Evolutionary conservation across 2,329 filamentous ascomycete species (phyloP), one percentile per base, ranked within the genome.

Genomic region (Fusarium pininemorale): DNA sequence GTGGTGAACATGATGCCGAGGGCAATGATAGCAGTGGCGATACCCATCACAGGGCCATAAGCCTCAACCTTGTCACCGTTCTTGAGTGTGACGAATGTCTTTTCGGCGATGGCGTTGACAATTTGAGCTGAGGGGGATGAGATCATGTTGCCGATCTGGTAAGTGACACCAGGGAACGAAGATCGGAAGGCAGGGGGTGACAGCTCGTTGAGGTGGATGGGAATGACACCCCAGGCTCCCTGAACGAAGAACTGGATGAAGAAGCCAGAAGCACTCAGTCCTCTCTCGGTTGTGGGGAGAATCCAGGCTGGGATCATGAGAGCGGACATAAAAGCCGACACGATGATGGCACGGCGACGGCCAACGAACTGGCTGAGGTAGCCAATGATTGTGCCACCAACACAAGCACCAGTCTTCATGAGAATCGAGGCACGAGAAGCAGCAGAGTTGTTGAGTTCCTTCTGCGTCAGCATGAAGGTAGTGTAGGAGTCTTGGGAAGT

Each of bases 401-500:
- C 89, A 75, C 92, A 93, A 48, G 93, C 92, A 32, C 93, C 93
- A 3, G 88, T 90, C 83, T 95, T 95, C 91, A 94, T 94, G 66
- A 95, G 82, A 75, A 95, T 95, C n/a, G 90, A 92, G 22, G 92
- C 92, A n/a, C 92, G 90, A 13, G 88, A 92, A 9, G 93, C 91
- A 2, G 86, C 87, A 4, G 84, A 79, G 77, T 93, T 92, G 62
- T 86, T 78, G 66, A 95, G 86, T 72, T 91, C 90, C 82, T 95
- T 95, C 76, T 94, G 88, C 9, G 87, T 87, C 44, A 92, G 85
- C 91, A 95, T 92, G 80, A 95, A 94, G 7, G 93, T 95, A 1
- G 93, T 94, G 84, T 95, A 95, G 55, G 89, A 92, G 83, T 96
- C 93, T 81, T 96, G 93, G 30, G 90, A 92, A 4, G 92, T 94